Percentiles rank a stretch among this genome's conserved stretches.
Evolutionary conservation across 148 eudicot species (phyloP).

Genomic region (Oxyria digyna): DNA sequence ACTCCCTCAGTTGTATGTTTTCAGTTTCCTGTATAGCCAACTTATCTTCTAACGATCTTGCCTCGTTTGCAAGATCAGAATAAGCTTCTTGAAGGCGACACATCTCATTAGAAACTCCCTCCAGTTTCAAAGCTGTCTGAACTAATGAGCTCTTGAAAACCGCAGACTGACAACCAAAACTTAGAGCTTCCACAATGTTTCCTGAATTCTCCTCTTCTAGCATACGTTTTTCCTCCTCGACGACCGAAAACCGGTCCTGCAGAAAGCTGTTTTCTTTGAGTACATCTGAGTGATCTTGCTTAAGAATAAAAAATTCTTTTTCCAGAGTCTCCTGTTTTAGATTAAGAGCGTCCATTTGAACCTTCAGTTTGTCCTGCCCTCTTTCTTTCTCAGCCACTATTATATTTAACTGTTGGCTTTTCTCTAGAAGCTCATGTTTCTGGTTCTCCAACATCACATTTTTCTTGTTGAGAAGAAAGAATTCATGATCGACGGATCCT

Average conservation of each 20-base stretch:
- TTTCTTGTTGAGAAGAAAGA: constrained; percentile 23
- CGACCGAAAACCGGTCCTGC: constrained; percentile 22
- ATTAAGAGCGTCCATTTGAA: constrained; percentile 26
- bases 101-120: constrained; percentile 27
- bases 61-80: constrained; percentile 38
- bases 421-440: constrained; percentile 33
- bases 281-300: constrained; percentile 23
- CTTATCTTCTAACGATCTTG: constrained; percentile 25
- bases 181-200: constrained; percentile 30
- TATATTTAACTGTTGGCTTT: constrained; percentile 35
- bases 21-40: constrained; percentile 43
- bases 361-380: constrained; percentile 25
- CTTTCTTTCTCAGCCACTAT: constrained; percentile 26
- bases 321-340: constrained; percentile 27
- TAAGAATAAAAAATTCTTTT: constrained; percentile 18
- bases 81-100: constrained; percentile 25
- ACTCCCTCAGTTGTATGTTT: constrained; percentile 37
- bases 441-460: constrained; percentile 37
- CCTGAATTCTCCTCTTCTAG: constrained; percentile 37
- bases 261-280: constrained; percentile 28
- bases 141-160: constrained; percentile 36
- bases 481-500: constrained; percentile 33
- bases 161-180: constrained; percentile 22
- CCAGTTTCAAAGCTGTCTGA: constrained; percentile 39
- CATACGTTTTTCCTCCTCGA: constrained; percentile 30